A percentile compares a stretch with the other conserved stretches of the same genome.
Evolutionary conservation across 305 asterid species (phyloP).

Genomic region (Fraxinus sp.): DNA sequence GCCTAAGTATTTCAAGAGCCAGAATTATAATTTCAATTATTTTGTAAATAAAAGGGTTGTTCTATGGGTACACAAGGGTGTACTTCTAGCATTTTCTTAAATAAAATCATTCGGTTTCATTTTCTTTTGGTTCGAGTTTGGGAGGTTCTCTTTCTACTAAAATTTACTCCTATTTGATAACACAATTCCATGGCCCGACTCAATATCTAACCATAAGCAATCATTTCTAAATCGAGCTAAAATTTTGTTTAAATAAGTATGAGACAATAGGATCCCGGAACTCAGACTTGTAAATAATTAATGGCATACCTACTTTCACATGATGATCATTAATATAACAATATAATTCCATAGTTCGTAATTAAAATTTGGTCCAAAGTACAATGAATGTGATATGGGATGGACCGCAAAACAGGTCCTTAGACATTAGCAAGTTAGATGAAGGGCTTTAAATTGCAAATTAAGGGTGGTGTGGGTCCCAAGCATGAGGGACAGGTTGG

Average conservation of each 20-base stretch:
- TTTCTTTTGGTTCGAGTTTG: neutral
- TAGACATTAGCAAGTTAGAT: conserved; percentile 21
- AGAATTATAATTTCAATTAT: no score
- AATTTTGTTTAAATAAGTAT: no score
- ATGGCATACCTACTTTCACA: neutral
- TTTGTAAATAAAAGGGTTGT: neutral
- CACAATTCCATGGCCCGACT: neutral
- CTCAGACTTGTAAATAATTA: neutral
- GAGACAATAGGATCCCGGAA: neutral
- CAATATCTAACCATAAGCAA: neutral
- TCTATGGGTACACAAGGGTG: no score
- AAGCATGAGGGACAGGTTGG: conserved; percentile 63
- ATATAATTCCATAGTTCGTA: neutral
- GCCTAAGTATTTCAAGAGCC: no score
- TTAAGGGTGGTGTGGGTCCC: conserved; percentile 25
- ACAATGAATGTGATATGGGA: neutral
- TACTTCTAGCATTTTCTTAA: no score
- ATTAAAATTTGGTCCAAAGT: conserved; percentile 17
- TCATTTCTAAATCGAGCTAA: neutral
- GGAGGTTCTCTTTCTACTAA: neutral
- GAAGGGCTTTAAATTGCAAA: conserved; percentile 22
- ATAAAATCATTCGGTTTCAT: neutral
- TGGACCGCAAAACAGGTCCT: conserved; percentile 1
- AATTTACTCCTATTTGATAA: neutral
- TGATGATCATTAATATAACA: neutral